Evolutionary conservation across 495 filamentous ascomycete species (phyloP).

Genomic region (Cudoniella acicularis): DNA sequence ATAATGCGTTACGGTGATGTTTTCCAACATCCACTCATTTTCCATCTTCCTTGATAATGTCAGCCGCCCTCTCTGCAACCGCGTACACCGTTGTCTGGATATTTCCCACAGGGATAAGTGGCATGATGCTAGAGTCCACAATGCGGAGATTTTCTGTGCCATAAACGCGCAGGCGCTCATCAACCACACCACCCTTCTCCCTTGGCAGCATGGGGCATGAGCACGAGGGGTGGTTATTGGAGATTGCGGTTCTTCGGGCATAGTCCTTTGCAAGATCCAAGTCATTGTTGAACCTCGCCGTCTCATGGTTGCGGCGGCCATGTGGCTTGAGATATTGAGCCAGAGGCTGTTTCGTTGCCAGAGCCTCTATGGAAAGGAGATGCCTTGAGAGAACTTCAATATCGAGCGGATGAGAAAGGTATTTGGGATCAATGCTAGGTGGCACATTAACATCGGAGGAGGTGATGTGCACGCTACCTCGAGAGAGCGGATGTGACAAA

Average conservation of each 20-base stretch:
- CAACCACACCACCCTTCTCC: too few species aligned
- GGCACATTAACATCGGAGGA: slow-evolving; percentile 29
- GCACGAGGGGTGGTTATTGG: slow-evolving; percentile 7
- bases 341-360: neutral
- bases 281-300: neutral
- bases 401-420: slow-evolving; percentile 50
- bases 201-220: slow-evolving; percentile 3
- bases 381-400: slow-evolving; percentile 42
- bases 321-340: neutral
- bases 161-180: too few species aligned
- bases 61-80: too few species aligned
- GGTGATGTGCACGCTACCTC: slow-evolving; percentile 52
- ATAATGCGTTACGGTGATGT: too few species aligned
- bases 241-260: slow-evolving; percentile 3
- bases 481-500: slow-evolving; percentile 44
- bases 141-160: too few species aligned
- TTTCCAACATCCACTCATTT: too few species aligned
- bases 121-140: too few species aligned
- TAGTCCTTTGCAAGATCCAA: slow-evolving; percentile 16
- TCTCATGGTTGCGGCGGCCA: neutral
- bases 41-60: too few species aligned
- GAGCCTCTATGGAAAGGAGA: slow-evolving; percentile 35
- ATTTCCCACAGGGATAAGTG: too few species aligned
- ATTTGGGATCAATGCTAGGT: slow-evolving; percentile 49
- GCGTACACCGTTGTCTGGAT: too few species aligned